These are phyloP conservation scores for Aureobasidium vineae DNA, from an alignment of 2,329 filamentous ascomycete species.

Conservation along the genomic window DNA sequence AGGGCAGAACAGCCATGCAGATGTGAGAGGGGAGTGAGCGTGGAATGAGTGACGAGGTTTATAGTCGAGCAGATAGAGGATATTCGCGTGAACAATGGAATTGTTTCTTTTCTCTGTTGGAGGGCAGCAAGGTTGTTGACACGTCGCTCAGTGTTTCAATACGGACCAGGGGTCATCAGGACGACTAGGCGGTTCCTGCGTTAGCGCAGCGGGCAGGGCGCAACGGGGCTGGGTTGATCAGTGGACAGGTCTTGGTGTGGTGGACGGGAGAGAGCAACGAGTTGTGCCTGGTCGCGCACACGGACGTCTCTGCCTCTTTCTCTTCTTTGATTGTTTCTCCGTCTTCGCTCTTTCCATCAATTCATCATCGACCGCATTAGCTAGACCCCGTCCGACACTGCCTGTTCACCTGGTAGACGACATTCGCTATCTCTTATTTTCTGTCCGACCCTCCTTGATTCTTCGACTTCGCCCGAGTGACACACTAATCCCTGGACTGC, in stretches of 20 bases:
- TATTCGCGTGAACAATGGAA: background rate
- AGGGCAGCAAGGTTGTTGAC: constrained; percentile 14
- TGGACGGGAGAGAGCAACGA: background rate
- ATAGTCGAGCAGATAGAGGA: background rate
- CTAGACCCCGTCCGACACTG: constrained; percentile 20
- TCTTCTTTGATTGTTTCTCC: constrained; percentile 25
- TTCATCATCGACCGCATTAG: constrained; percentile 18
- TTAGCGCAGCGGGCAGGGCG: constrained; percentile 21
- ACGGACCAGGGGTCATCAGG: constrained; percentile 9
- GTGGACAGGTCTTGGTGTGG: constrained; percentile 3
- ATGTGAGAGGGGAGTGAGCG: background rate
- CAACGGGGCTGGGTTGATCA: constrained; percentile 24
- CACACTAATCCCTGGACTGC: constrained; percentile 7
- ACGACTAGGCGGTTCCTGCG: constrained; percentile 24
- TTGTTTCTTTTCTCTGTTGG: background rate
- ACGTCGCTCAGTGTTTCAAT: constrained; percentile 10
- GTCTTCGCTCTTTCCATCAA: constrained; percentile 21
- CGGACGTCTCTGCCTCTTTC: constrained; percentile 1
- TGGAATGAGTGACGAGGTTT: background rate
- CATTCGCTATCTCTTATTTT: constrained; percentile 20
- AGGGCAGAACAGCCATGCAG: background rate
- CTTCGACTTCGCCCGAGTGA: background rate
- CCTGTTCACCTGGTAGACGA: constrained; percentile 26
- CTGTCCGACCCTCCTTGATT: no score
- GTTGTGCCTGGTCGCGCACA: constrained; percentile 10